Evolutionary conservation across 768 basidiomycete genomes (phyloP), one percentile per base, ranked within the genome.

Genomic region (Clathrus columnatus): DNA sequence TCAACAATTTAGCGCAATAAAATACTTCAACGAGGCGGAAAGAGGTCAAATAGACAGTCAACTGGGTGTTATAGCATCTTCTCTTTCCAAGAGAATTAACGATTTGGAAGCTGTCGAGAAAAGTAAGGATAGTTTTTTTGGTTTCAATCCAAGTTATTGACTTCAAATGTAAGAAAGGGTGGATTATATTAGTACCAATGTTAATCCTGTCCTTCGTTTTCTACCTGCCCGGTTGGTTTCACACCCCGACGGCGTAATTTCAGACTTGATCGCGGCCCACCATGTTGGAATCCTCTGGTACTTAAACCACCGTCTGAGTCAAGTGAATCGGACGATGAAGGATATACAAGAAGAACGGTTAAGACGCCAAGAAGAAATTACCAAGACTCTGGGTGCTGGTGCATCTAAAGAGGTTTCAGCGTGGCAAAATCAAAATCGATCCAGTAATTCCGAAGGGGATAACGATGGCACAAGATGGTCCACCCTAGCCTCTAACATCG

Each of bases 1-100:
- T 57, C 71, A 75, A 57, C 72, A 75, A 45, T 89, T 85, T 86
- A 68, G 75, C 17, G 77, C 78, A 51, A 73, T 90, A 50, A 81
- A 79, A 59, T 73, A 84, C 63, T 77, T 99, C 5, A 82, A 83
- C 7, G 93, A 97, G 65, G 83, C 90, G 59, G 94, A 99, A 68
- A 77, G 94, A 58, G 94, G 97, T 70, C 91, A 96, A 71, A 89
- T 99, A 51, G 96, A 99, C 75, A 72, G 93, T 58, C 88, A 95
- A 66, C 87, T 91, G 28, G 84, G 87, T 61, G 78, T 91, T 62
- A 85, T 96, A 53, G 74, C 98, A 48, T 79, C 83, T 49, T 80
- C 85, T 51, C 96, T 92, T 71, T 82, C 90, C 28, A 88, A 94
- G 60, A 75, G 89, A 61, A 86, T 97, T 7, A 85, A 83, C 61